These are phyloP conservation scores for Ogataea trehaloabstinens DNA, from an alignment of 805 yeast species.

Conservation along the genomic window DNA sequence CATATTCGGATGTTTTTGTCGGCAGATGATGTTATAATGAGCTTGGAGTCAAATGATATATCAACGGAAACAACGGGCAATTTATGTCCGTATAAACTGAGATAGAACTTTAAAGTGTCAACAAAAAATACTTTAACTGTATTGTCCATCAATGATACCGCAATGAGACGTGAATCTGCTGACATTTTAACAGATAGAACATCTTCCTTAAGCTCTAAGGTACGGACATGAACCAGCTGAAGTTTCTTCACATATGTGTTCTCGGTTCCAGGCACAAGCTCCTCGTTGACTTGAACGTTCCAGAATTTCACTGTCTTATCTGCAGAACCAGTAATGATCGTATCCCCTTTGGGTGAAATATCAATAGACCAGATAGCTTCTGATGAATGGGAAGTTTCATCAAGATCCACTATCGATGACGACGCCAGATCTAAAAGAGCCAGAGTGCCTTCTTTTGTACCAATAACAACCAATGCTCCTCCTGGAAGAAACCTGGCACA, in stretches of 20 bases:
- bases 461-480: constrained; percentile 80
- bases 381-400: constrained; percentile 73
- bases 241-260: constrained; percentile 47
- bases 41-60: constrained; percentile 82
- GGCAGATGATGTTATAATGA: constrained; percentile 90
- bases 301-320: constrained; percentile 90
- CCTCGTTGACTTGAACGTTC: constrained; percentile 71
- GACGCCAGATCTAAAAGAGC: constrained; percentile 85
- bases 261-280: constrained; percentile 65
- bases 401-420: constrained; percentile 66
- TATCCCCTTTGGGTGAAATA: constrained; percentile 78
- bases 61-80: constrained; percentile 92
- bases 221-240: constrained; percentile 68
- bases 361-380: constrained; percentile 88
- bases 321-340: constrained; percentile 88
- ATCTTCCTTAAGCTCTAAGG: constrained; percentile 84
- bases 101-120: constrained; percentile 82
- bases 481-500: constrained; percentile 86
- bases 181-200: constrained; percentile 76
- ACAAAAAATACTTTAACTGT: constrained; percentile 93
- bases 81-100: constrained; percentile 93
- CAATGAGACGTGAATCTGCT: constrained; percentile 72
- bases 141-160: constrained; percentile 83
- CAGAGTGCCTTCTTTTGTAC: constrained; percentile 82
- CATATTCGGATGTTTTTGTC: constrained; percentile 96